Evolutionary conservation across 108 stramenopile genomes (phyloP).

Genomic region (Nannochloropsis salina): DNA sequence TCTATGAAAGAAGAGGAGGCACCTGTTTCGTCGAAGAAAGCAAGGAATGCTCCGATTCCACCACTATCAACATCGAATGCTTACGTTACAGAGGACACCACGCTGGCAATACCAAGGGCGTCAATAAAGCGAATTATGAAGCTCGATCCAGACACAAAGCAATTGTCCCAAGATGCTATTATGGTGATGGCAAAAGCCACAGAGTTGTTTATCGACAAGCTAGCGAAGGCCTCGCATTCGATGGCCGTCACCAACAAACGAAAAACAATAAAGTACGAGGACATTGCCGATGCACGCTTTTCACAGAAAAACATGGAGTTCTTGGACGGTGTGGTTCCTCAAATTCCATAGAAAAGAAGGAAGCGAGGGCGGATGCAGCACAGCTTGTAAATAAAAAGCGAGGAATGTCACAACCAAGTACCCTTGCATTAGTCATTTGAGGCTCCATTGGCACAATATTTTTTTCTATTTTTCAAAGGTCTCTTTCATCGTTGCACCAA

Average conservation of each 20-base stretch:
- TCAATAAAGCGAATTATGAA: slow-evolving; percentile 26
- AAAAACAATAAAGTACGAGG: slow-evolving; percentile 21
- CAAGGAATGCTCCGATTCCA: neutral
- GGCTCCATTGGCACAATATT: too few species aligned
- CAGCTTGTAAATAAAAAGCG: neutral
- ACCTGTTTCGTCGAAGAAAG: neutral
- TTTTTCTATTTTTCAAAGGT: too few species aligned
- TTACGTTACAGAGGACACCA: neutral
- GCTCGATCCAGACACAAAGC: neutral
- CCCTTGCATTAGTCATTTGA: too few species aligned
- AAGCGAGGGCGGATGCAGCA: neutral
- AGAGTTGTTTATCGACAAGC: slow-evolving; percentile 20
- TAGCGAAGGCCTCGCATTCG: slow-evolving; percentile 9
- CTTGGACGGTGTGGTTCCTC: neutral
- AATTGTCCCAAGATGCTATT: slow-evolving; percentile 18
- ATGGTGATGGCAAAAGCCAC: slow-evolving; percentile 23
- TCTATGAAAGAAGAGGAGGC: neutral
- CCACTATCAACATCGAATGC: neutral
- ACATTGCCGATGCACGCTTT: slow-evolving; percentile 10
- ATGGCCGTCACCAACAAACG: slow-evolving; percentile 15
- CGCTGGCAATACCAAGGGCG: neutral
- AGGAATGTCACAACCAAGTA: too few species aligned
- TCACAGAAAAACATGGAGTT: neutral
- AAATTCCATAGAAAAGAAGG: neutral
- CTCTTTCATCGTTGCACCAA: too few species aligned